Evolutionary conservation across 495 filamentous ascomycete species (phyloP), one percentile per base, ranked within the genome.

Genomic region (Hyaloscypha variabilis): DNA sequence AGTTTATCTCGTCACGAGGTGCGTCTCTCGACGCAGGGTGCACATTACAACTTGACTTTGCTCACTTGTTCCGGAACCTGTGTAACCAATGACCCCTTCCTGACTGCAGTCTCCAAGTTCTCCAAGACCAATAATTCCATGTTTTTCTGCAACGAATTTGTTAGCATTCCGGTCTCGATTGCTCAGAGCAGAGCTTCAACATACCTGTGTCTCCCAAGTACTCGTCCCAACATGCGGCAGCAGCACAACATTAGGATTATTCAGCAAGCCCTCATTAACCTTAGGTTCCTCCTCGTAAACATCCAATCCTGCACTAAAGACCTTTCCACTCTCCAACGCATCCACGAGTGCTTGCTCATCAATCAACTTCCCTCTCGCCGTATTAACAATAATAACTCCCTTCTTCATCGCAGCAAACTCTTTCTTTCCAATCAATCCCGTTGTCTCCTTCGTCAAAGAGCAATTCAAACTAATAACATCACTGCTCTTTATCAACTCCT

Each of bases 301-400:
- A 72, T 91, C 88, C 19, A 91, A 74, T 17, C 88, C 88, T 31
- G 79, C 84, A 25, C 81, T 85, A 53, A 77, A 80, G 11, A 91
- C 86, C 65, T 87, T 85, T 13, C 87, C 87, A 55, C 70, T 77
- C 31, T 87, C 67, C 25, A 91, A 74, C 78, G 63, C 63, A 50
- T 63, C 75, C 11, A 90, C 88, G 24, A 91, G 78, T 1, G 88
- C 88, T n/a, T 75, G 83, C 78, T 95, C 91, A 69, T 95, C 88
- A 29, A 94, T 86, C 63, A 91, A 76, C 31, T 88, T 89, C 21
- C 91, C 91, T 21, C 91, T 83, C 4, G 91, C 91, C 1, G 92
- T 93, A 73, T 95, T 95, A 8, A 95, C 85, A 58, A 94, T 80
- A 70, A 92, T 88, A 8, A 90, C 87, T 14, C 91, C 91, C 66